Conservation (phyloP, 2,329 filamentous ascomycete species). For the Ophiostoma quercus region DNA sequence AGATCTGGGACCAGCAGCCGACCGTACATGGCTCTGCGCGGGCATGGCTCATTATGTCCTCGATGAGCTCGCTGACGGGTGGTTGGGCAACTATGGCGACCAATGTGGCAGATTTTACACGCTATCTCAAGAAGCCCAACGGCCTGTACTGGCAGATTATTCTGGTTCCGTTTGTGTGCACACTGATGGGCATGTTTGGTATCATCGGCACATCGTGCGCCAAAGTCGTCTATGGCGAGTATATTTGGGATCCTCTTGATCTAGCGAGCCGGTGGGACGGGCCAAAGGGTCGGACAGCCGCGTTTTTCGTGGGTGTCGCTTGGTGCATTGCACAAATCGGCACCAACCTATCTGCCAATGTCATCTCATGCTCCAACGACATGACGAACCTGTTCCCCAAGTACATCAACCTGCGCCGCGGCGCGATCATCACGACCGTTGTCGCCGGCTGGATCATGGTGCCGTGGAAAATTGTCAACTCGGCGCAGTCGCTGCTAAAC, state of each 20-base stretch:
- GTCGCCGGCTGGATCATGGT: conserved; percentile 40
- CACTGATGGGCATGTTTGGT: conserved; percentile 44
- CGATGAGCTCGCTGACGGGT: conserved; percentile 30
- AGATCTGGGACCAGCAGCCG: conserved; percentile 30
- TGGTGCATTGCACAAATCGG: conserved; percentile 36
- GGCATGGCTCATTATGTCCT: conserved; percentile 31
- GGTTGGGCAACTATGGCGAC: conserved; percentile 27
- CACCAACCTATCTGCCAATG: conserved; percentile 54
- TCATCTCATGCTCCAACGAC: conserved; percentile 51
- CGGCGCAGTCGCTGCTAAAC: conserved; percentile 53
- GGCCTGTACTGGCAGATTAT: conserved; percentile 30
- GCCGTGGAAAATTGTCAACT: conserved; percentile 60
- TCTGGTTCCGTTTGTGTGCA: conserved; percentile 34
- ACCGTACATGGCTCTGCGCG: conserved; percentile 27
- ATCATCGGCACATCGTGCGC: conserved; percentile 52
- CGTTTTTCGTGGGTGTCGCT: not conserved
- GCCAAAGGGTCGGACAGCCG: not conserved
- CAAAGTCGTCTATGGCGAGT: conserved; percentile 40
- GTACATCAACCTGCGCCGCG: conserved; percentile 50
- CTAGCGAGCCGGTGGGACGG: not conserved
- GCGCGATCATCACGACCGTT: conserved; percentile 50
- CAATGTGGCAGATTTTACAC: conserved; percentile 29
- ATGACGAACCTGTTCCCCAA: conserved; percentile 35
- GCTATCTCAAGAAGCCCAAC: conserved; percentile 29
- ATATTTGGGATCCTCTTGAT: not conserved